phyloP scores from a whole-genome alignment of 1,284 basidiomycete genomes.

The Pseudozyma flocculosa region DNA sequence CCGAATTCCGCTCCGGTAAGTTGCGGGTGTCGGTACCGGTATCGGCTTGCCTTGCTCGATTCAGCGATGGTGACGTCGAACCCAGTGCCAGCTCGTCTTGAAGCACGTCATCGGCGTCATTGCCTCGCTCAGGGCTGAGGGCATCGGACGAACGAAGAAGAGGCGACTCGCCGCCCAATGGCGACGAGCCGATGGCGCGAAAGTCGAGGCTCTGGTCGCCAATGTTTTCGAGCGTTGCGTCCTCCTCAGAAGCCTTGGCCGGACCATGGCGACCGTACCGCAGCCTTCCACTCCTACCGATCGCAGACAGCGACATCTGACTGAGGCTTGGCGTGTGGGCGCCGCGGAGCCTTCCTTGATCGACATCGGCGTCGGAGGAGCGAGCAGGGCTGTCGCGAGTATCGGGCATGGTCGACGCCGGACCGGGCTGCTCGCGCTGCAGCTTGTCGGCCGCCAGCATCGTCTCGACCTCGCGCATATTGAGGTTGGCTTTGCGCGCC shows the following conservation, averaged over 20 bases:
- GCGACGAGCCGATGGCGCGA: not conserved
- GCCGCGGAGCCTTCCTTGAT: too few relatives aligned
- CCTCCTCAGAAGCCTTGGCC: not conserved
- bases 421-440: not conserved
- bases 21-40: too few relatives aligned
- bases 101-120: too few relatives aligned
- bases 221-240: not conserved
- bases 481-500: slow-evolving; percentile 32
- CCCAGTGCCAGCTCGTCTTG: not conserved
- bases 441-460: not conserved
- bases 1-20: too few relatives aligned
- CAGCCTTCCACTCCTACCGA: too few relatives aligned
- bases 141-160: not conserved
- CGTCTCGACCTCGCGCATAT: slow-evolving; percentile 9
- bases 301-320: not conserved
- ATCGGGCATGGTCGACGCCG: too few relatives aligned
- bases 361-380: too few relatives aligned
- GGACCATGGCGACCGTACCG: too few relatives aligned
- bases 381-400: too few relatives aligned
- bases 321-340: not conserved
- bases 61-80: too few relatives aligned
- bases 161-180: not conserved
- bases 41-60: too few relatives aligned
- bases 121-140: not conserved
- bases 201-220: not conserved